Evolutionary conservation across 2,329 filamentous ascomycete species (phyloP), one percentile per base, ranked within the genome.

Genomic region (Aspergillus jensenii): DNA sequence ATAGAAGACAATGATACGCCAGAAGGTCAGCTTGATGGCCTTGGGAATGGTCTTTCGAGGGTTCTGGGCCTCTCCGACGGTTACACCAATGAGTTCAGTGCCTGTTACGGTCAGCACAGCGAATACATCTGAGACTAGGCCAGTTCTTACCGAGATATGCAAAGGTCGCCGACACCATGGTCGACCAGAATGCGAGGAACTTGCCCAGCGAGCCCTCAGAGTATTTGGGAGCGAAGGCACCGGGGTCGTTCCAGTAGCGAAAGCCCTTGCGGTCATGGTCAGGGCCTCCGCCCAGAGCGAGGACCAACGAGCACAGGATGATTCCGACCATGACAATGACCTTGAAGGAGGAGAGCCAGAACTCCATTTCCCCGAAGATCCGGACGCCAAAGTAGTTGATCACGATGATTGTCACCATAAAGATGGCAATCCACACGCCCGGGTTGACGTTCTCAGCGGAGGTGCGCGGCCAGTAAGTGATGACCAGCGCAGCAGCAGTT

Each of bases 1-100:
- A 79, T 93, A 93, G 80, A 93, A 93, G 78, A 93, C 79, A 63
- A 91, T 76, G 71, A 93, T 93, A 57, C 90, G 90, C 78, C 85
- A 93, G 75, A 93, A 92, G 63, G 89, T 92, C 50, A 90, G 81
- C 70, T 85, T 87, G 78, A 91, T 90, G 57, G 88, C 89, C 56
- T 86, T 84, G 9, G 90, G 89, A 91, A 81, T 71, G 81, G 58
- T 89, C 73, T 84, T 85, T 68, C 88, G 84, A 2, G 89, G 89
- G 75, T 91, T 90, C 74, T 90, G 86, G 0, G 88, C 87, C 74
- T 91, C 88, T 48, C 86, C 89, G 35, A 90, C 87, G 0, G 89
- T 90, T 9, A 91, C 87, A 76, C 88, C 88, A 47, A 90, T 86
- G 19, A 90, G 79, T 69, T 91, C 88, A 3, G 88, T 89, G 57